Evolutionary conservation across 2,329 filamentous ascomycete genomes (phyloP), one percentile per base, ranked within the genome.

Genomic region (Penicillium nordicum): DNA sequence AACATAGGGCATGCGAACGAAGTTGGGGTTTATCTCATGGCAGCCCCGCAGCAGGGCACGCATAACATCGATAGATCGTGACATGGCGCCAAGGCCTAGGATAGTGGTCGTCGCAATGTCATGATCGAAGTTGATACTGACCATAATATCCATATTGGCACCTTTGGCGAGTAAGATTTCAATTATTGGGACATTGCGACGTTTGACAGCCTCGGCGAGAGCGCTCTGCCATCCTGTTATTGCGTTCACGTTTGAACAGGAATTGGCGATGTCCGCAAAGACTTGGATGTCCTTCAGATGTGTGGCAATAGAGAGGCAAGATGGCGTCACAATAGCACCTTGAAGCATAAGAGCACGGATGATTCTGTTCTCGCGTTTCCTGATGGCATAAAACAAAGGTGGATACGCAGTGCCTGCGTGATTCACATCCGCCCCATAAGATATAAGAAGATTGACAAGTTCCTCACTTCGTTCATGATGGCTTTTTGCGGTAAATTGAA

Each of bases 351-450:
- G 49, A 34, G 41, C 3, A 37, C 49, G 40, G 10, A 52, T 44
- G 40, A 12, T 40, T 40, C 3, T 1, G 49, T n/a, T 27, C 2
- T 16, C 38, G 27, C 5, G n/a, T 34, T 27, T 5, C 0, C 9
- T 21, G 10, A 51, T 43, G 7, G 49, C 49, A 44, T 47, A 59
- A n/a, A 45, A 38, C 18, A 57, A 38, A 43, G 57, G 42, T 9
- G 34, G 32, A 9, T 47, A 3, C 4, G 10, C 11, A 47, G 43
- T 47, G 25, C 37, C n/a, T 2, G 54, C 51, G 23, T 50, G 32
- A 49, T 56, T 57, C 16, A 61, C 49, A 41, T 60, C 45, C 18
- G 55, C 57, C 34, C 57, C 59, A 45, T 60, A 21, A 3, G 32
- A 49, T 37, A 62, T 45, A 42, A 62, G 27, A 27, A 58, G 30